Evolutionary conservation across 768 basidiomycete genomes (phyloP).

Genomic region (Leucosporidium yakuticum): DNA sequence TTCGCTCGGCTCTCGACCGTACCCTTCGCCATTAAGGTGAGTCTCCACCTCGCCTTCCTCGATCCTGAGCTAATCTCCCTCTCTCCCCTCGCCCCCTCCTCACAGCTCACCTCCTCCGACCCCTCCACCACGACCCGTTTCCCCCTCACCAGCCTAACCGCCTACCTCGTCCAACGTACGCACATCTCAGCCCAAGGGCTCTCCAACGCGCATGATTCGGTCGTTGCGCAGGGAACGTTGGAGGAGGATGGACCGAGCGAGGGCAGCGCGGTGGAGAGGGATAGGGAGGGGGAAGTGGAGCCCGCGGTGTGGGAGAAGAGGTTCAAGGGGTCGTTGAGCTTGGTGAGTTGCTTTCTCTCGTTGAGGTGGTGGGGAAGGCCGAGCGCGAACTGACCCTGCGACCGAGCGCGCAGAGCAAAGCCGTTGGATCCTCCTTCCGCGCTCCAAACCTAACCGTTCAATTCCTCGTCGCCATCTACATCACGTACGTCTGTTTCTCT

Average conservation of each 20-base stretch:
- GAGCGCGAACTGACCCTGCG: too few species aligned
- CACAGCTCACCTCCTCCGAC: conserved; percentile 12
- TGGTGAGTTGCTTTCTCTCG: background rate
- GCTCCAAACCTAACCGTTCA: conserved; percentile 25
- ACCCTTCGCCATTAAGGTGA: background rate
- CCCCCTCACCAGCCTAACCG: conserved; percentile 1
- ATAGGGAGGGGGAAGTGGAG: background rate
- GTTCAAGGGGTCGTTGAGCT: conserved; percentile 10
- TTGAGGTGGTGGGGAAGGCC: too few species aligned
- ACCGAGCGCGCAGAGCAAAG: background rate
- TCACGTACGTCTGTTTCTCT: conserved; percentile 7
- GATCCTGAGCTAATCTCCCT: background rate
- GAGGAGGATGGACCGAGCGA: background rate
- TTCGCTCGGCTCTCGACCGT: background rate
- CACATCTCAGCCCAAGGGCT: conserved; percentile 13
- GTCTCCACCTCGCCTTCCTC: background rate
- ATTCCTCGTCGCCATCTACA: conserved; percentile 13
- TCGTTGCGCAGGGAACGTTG: background rate
- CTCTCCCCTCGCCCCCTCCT: too few species aligned
- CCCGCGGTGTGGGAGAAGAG: background rate
- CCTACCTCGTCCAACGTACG: conserved; percentile 19
- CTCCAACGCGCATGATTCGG: conserved; percentile 4
- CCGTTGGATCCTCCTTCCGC: conserved; percentile 12
- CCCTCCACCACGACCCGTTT: conserved; percentile 7
- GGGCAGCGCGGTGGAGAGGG: background rate